A percentile compares a stretch with the other conserved stretches of the same genome.
phyloP scores from a whole-genome alignment of 352 stramenopile species.

The Plasmopara halstedii region DNA sequence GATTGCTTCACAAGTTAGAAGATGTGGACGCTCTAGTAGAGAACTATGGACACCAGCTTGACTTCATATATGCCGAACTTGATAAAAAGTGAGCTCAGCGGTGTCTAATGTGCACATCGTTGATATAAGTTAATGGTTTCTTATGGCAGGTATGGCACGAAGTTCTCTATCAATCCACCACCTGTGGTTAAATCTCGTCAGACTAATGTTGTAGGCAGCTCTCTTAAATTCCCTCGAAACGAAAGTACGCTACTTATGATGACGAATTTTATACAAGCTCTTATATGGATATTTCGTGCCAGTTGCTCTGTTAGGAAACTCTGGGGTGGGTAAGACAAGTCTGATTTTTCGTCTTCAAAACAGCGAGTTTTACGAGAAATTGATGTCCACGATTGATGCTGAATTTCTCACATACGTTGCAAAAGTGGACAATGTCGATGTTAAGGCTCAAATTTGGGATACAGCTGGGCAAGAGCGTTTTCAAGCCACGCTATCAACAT shows the following conservation, averaged over 20 bases:
- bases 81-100: constrained; percentile 61
- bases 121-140: background rate
- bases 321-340: constrained; percentile 81
- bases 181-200: constrained; percentile 30
- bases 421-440: constrained; percentile 48
- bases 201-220: constrained; percentile 24
- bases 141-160: constrained; percentile 47
- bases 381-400: constrained; percentile 78
- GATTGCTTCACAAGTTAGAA: constrained; percentile 55
- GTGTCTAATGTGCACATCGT: too few species aligned
- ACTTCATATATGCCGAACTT: constrained; percentile 48
- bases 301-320: constrained; percentile 82
- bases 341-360: constrained; percentile 74
- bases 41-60: constrained; percentile 44
- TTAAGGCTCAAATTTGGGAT: constrained; percentile 88
- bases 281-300: background rate
- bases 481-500: constrained; percentile 85
- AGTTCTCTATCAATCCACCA: constrained; percentile 41
- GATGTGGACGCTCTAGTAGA: constrained; percentile 57
- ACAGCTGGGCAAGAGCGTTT: constrained; percentile 82
- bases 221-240: constrained; percentile 42
- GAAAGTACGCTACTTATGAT: constrained; percentile 35
- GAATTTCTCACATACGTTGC: constrained; percentile 85
- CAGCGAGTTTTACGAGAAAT: constrained; percentile 78
- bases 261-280: background rate